These are phyloP conservation scores for Dalechampia spathulata DNA, from an alignment of 441 rosid species.

Conservation along the genomic window DNA sequence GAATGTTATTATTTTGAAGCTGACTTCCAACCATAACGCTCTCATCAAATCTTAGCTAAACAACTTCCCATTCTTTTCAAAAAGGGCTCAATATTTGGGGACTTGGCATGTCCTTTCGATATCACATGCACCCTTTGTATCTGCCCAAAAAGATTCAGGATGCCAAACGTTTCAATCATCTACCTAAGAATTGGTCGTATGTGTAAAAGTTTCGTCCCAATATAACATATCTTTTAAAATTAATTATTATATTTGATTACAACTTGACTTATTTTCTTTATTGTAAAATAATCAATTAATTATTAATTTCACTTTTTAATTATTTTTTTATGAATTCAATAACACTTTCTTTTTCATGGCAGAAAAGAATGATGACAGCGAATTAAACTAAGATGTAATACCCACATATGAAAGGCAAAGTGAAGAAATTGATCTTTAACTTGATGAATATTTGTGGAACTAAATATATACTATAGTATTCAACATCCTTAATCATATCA, in stretches of 20 bases:
- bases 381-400: not conserved
- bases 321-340: too few species aligned
- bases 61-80: constrained; percentile 19
- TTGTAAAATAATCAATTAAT: too few species aligned
- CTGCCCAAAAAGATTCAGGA: not conserved
- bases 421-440: not conserved
- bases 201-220: too few species aligned
- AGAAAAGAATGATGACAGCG: not conserved
- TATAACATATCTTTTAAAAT: too few species aligned
- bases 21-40: constrained; percentile 36
- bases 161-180: constrained; percentile 6
- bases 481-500: constrained; percentile 4
- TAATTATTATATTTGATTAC: too few species aligned
- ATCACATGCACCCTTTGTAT: not conserved
- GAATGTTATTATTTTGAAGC: constrained; percentile 29
- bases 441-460: not conserved
- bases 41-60: constrained; percentile 15
- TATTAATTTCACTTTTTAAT: too few species aligned
- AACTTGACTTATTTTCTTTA: too few species aligned
- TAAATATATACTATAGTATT: not conserved
- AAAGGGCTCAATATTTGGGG: too few species aligned
- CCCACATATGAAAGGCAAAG: not conserved
- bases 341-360: not conserved
- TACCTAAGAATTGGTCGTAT: not conserved
- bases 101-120: constrained; percentile 1